Evolutionary conservation across 208 protist genomes (phyloP), one percentile per base, ranked within the genome.

Genomic region (Trypanosoma cruzi): DNA sequence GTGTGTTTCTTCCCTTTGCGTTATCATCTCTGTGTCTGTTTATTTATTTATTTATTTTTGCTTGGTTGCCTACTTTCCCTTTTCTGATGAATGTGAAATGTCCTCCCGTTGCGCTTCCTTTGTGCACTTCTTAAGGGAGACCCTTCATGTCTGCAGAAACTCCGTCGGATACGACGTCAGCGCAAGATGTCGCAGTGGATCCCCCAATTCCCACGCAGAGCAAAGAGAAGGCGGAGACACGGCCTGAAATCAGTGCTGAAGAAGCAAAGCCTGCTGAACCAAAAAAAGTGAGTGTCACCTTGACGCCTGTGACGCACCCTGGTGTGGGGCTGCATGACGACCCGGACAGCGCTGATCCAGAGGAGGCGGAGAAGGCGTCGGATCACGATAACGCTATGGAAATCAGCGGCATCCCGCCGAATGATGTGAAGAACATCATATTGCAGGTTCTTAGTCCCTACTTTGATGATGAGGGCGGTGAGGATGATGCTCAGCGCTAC

Each of bases 401-500:
- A 37, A 70, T 77, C 26, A 81, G 80, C 50, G 73, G 75, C 37
- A 79, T 95, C 42, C 80, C 85, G 5, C 73, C 76, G 48, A 95
- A 90, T 61, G 87, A 93, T 59, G 90, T 95, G 53, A 95, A 95
- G 71, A 95, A 95, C 61, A 93, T 95, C 50, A 90, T 95, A 37
- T 42, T 93, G 55, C 90, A 95, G 62, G 81, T 89, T 31, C 64
- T 92, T 24, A 89, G 85, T 44, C 90, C 86, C 11, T 93, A 93
- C 75, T 87, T 95, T 44, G 90, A 95, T 65, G 89, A 95, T 54
- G 87, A 95, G 50, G 88, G 73, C 3, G 72, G 80, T 32, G 73
- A 79, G 46, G 79, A 93, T 65, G 78, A 80, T 22, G 88, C 82
- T 24, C 87, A 90, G 69, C 81, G 82, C 32, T 96, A 96, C 63